Conservation (phyloP, 176 grass and related monocot genomes). For the Eragrostis nindensis region DNA sequence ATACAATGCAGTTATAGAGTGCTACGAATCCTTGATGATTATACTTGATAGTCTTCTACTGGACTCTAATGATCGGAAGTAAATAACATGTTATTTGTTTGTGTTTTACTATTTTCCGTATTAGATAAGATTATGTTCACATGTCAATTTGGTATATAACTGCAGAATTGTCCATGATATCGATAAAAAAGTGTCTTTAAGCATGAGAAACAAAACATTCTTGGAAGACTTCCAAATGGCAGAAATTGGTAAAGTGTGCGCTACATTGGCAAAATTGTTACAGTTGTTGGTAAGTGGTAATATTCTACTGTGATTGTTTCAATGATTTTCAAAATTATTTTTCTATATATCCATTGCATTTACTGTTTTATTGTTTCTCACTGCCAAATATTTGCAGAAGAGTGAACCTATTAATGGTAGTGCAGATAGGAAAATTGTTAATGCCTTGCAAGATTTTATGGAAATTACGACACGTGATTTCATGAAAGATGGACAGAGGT, state of each 20-base stretch:
- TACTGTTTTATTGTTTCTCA: constrained; percentile 30
- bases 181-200: constrained; percentile 31
- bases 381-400: constrained; percentile 53
- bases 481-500: constrained; percentile 56
- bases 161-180: constrained; percentile 53
- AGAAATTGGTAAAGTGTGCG: constrained; percentile 58
- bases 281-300: constrained; percentile 50
- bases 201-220: constrained; percentile 39
- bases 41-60: constrained; percentile 50
- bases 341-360: neutral
- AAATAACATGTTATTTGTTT: constrained; percentile 32
- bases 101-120: neutral
- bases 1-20: constrained; percentile 67
- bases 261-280: constrained; percentile 61
- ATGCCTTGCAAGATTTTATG: constrained; percentile 76
- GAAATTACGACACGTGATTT: constrained; percentile 71
- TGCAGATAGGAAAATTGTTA: constrained; percentile 55
- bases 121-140: neutral
- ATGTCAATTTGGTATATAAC: constrained; percentile 2
- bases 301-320: neutral
- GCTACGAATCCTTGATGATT: constrained; percentile 54
- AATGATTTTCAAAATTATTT: constrained; percentile 3
- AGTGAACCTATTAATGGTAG: constrained; percentile 36
- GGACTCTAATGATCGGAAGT: constrained; percentile 48
- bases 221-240: constrained; percentile 44